A percentile compares a stretch with the other conserved stretches of the same genome.
Conservation (phyloP, 2,329 filamentous ascomycete species). For the Orbilia ellipsospora region DNA sequence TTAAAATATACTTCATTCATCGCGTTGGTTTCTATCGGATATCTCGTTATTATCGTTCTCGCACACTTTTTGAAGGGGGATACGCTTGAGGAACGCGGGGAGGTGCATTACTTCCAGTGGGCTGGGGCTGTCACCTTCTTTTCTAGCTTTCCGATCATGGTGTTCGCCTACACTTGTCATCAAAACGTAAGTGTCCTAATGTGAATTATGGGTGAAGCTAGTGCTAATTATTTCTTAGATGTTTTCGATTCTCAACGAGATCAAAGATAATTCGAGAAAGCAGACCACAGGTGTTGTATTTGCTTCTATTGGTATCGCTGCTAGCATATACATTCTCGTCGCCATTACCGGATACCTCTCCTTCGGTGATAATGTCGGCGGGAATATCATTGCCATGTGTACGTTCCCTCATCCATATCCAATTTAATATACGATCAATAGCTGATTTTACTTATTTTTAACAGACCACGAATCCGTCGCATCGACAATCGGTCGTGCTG, state of each 20-base stretch:
- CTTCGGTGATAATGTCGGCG: constrained; percentile 87
- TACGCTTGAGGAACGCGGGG: constrained; percentile 76
- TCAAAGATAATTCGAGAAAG: constrained; percentile 81
- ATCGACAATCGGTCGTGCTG: constrained; percentile 91
- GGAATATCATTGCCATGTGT: constrained; percentile 96
- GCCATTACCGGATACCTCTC: constrained; percentile 96
- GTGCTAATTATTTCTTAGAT: constrained; percentile 71
- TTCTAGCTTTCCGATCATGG: constrained; percentile 89
- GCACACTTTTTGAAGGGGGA: constrained; percentile 88
- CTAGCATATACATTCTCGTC: constrained; percentile 85
- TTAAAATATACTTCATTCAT: constrained; percentile 96
- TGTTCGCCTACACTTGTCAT: constrained; percentile 99
- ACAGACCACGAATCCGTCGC: constrained; percentile 77
- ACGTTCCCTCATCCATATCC: constrained; percentile 62
- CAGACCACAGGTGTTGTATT: constrained; percentile 82
- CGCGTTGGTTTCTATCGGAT: constrained; percentile 91
- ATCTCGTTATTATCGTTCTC: constrained; percentile 90
- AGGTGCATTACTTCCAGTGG: constrained; percentile 81
- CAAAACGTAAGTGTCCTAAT: constrained; percentile 77
- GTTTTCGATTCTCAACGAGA: constrained; percentile 98
- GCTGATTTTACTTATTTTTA: background rate
- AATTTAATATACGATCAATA: background rate
- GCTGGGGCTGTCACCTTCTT: constrained; percentile 80
- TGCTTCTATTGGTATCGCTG: constrained; percentile 88
- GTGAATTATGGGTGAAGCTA: background rate